Conservation (phyloP, 202 grass and related monocot genomes). For the Bolboschoenoplectus hybrid region DNA sequence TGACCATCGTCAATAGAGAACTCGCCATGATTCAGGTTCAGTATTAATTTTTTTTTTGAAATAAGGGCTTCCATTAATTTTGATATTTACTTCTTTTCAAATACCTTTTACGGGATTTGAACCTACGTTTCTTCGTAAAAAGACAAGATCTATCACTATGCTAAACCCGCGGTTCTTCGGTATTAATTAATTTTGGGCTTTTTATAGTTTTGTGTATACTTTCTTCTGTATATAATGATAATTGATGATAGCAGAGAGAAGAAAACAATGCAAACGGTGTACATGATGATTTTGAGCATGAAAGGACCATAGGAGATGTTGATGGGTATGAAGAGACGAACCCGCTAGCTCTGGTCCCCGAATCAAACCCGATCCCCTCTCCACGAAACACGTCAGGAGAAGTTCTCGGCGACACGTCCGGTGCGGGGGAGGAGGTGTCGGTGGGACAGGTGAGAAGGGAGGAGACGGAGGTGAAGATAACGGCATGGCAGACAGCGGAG, state of each 20-base stretch:
- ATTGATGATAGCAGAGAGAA: constrained; percentile 27
- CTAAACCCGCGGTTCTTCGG: too few species aligned
- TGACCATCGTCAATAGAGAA: constrained; percentile 73
- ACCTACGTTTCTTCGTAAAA: too few species aligned
- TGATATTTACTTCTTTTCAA: background rate
- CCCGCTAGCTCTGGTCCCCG: constrained; percentile 84
- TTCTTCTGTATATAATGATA: background rate
- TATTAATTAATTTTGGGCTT: too few species aligned
- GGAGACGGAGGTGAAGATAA: constrained; percentile 89
- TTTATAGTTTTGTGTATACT: too few species aligned
- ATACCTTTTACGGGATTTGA: background rate
- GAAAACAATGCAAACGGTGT: constrained; percentile 32
- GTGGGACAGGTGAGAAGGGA: constrained; percentile 81
- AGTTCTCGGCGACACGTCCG: background rate
- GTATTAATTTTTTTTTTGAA: background rate
- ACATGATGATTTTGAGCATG: constrained; percentile 38
- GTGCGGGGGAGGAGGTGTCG: constrained; percentile 44
- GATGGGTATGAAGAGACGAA: constrained; percentile 87
- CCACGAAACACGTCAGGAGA: constrained; percentile 44
- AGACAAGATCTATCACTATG: too few species aligned
- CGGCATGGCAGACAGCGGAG: constrained; percentile 90
- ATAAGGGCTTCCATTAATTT: too few species aligned
- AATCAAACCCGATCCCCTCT: constrained; percentile 85
- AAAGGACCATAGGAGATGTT: constrained; percentile 55
- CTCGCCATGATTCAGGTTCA: constrained; percentile 46